Base-by-base conservation (phyloP, 2,329 filamentous ascomycete genomes). In the Nakataea oryzae region DNA sequence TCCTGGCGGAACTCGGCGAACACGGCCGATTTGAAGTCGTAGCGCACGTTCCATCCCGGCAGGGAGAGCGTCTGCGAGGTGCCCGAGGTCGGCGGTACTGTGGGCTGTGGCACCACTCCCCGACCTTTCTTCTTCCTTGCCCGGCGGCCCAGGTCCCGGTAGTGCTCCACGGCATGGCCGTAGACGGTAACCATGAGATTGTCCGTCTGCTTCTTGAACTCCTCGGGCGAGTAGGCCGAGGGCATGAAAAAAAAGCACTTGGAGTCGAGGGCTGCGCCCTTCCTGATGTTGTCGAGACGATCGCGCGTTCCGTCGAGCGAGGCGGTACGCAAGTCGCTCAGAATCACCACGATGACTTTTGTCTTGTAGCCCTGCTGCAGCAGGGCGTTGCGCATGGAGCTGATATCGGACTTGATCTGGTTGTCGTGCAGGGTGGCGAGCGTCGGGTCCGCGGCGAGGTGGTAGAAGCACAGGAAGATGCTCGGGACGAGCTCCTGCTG, bases 1-100 rank as follows among this genome's bases (percentile, higher is more conserved):
- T 97, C 95, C 70, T 96, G 90, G 11, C 95, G 85, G 67, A 96
- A 97, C 70, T 97, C 93, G 30, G 93, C 91, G 70, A 97, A 90
- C 0, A 96, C 80, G 8, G 88, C 93, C 24, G 93, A 82, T 72
- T 99, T 99, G 77, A 96, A 92, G 70, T 99, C 93, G 74, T 97
- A 97, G 21, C 93, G 87, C 61, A 96, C 88, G 69, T 91, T 92
- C 95, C 93, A 99, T 3, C 91, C 93, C 55, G 91, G 86, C 12
- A 88, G 79, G 1, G 92, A 90, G n/a, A 97, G 75, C 0, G 89
- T 91, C 69, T 95, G 90, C 1, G 92, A 96, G 1, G 91, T 96
- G 30, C 90, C 91, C 26, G 83, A 86, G 0, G 90, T 93, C 1
- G 91, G 91, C 5, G 92, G 90, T 34, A 91, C 82, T 8, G 91